A percentile compares a stretch with the other conserved stretches of the same genome.
These are phyloP conservation scores for Cicer bijugum DNA, from an alignment of 306 rosid species.

Conservation along the genomic window DNA sequence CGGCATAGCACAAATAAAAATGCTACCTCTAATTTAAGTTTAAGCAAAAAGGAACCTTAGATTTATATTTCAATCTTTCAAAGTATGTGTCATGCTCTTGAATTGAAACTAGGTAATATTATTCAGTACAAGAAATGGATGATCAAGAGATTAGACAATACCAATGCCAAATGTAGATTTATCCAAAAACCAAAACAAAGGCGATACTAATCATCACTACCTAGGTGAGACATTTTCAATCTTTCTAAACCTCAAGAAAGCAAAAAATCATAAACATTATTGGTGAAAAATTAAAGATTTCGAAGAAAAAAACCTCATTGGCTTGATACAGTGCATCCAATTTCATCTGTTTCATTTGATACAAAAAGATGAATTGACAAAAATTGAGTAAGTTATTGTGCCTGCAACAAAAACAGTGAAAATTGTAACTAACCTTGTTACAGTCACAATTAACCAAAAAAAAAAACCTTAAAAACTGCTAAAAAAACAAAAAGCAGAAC, in stretches of 20 bases:
- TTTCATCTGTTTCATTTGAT: constrained; percentile 61
- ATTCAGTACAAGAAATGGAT: constrained; percentile 5
- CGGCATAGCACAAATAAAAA: background rate
- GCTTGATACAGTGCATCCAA: constrained; percentile 55
- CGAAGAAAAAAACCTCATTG: constrained; percentile 57
- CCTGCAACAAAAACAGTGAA: constrained; percentile 54
- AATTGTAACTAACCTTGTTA: constrained; percentile 42
- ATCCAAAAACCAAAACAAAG: constrained; percentile 24
- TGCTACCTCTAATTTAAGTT: background rate
- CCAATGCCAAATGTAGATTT: constrained; percentile 10
- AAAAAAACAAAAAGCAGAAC: constrained; percentile 37
- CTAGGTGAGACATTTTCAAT: constrained; percentile 15
- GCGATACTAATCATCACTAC: constrained; percentile 13
- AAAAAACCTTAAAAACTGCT: constrained; percentile 39
- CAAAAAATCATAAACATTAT: background rate
- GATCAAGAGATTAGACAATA: constrained; percentile 7
- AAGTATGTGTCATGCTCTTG: constrained; percentile 17
- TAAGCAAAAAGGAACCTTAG: constrained; percentile 6
- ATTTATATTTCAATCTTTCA: background rate
- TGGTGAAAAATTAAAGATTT: constrained; percentile 7
- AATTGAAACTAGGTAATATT: background rate
- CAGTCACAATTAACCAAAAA: constrained; percentile 40
- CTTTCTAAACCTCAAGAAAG: constrained; percentile 14
- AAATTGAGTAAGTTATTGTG: constrained; percentile 42
- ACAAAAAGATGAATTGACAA: constrained; percentile 34